Base-by-base conservation (phyloP, 1,284 basidiomycete genomes). In the Austroboletus rostrupii region DNA sequence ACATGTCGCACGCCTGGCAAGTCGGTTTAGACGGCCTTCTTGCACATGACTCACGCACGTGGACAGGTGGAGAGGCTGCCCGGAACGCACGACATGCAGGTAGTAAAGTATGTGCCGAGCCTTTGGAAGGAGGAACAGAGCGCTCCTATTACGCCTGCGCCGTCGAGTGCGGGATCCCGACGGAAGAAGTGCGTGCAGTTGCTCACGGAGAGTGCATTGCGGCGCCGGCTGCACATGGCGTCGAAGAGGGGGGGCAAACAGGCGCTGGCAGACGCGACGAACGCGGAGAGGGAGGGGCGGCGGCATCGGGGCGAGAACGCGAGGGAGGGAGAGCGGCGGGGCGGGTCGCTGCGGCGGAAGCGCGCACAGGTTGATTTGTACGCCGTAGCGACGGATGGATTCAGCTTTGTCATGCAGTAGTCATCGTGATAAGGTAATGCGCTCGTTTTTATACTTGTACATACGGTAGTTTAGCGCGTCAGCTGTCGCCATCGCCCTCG, bases 181-280 rank as follows among this genome's bases (percentile, higher is more conserved):
- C 46, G 60, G 31, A 61, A 50, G 21, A 53, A 47, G 41, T 68
- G 14, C 33, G 53, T 68, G 0, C 45, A 63, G 8, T 14, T 63
- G 28, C 56, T 63, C 23, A 47, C 55, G 14, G 62, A 66, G 5
- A 54, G 65, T 13, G 46, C 60, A 1, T 6, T 57, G 31, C 60
- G 64, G 8, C 61, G 61, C 29, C 61, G 45, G 43, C n/a, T 51
- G 36, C 45, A 50, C 32, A 46, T 59, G 37, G 55, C 11, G 3
- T 36, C 45, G 5, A 57, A 38, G 53, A 38, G 20, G 17, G 52
- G 31, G 8, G 35, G 17, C 19, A n/a, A 20, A 19, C 17, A 19
- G 9, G 54, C 53, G 12, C 35, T 64, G 29, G 49, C 28, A 28
- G 52, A 66, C 14, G 48, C 59, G 40, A 64, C 59, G 29, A 64